Evolutionary conservation across 306 rosid genomes (phyloP).

Genomic region (Citrullus colocynthis): DNA sequence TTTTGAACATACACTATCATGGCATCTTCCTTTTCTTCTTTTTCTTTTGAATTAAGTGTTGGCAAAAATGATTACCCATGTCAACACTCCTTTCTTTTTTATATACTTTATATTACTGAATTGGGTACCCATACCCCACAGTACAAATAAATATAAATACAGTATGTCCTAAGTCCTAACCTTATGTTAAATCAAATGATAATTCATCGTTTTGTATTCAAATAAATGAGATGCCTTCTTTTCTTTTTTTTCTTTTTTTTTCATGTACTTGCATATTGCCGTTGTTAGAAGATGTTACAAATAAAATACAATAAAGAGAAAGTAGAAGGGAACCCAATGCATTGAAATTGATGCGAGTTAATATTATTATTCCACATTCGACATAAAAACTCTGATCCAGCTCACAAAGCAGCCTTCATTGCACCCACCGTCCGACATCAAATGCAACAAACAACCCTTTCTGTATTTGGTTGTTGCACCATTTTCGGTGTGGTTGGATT

Average conservation of each 20-base stretch:
- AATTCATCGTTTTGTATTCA: not conserved
- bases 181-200: not conserved
- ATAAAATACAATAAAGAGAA: no score
- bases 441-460: not conserved
- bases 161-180: not conserved
- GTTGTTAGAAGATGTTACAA: no score
- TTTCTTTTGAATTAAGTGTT: not conserved
- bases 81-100: not conserved
- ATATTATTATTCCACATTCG: not conserved
- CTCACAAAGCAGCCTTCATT: not conserved
- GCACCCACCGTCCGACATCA: not conserved
- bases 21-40: not conserved
- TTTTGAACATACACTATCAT: not conserved
- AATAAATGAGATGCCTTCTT: no score
- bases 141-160: not conserved
- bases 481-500: not conserved
- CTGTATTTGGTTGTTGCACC: not conserved
- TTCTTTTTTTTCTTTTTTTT: no score
- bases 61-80: conserved; percentile 1
- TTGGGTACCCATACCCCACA: not conserved
- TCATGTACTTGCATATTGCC: no score
- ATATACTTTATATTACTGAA: not conserved
- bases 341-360: no score
- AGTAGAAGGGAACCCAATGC: no score
- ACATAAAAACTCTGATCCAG: not conserved